phyloP scores from a whole-genome alignment of 2,329 filamentous ascomycete species.

The Hypoxylon sp. region DNA sequence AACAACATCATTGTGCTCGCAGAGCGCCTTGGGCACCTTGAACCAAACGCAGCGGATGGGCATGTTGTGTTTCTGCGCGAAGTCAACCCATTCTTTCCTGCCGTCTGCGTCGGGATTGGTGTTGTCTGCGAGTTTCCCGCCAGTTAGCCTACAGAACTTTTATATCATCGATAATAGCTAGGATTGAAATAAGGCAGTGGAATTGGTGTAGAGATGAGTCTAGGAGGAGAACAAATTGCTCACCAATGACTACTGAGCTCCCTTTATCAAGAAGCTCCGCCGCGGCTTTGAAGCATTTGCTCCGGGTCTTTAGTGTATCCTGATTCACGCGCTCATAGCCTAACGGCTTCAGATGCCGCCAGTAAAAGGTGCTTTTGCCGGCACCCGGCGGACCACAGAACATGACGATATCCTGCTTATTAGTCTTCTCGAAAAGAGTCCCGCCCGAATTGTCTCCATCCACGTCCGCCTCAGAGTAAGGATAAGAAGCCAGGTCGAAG shows the following conservation, averaged over 20 bases:
- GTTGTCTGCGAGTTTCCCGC: conserved; percentile 73
- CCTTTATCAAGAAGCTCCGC: conserved; percentile 73
- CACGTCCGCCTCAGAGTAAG: conserved; percentile 54
- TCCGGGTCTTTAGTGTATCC: conserved; percentile 82
- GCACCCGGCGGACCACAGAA: conserved; percentile 91
- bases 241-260: conserved; percentile 82
- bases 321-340: conserved; percentile 91
- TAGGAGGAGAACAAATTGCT: conserved; percentile 2
- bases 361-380: conserved; percentile 93
- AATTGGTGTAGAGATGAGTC: background rate
- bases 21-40: conserved; percentile 76
- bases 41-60: conserved; percentile 91
- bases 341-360: conserved; percentile 79
- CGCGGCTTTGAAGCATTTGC: conserved; percentile 80
- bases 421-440: conserved; percentile 70
- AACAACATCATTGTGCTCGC: conserved; percentile 89
- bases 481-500: conserved; percentile 77
- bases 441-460: conserved; percentile 36
- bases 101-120: conserved; percentile 90
- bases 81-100: conserved; percentile 80
- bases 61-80: conserved; percentile 78
- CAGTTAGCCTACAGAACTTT: background rate
- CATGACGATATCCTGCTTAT: conserved; percentile 80
- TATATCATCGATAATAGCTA: background rate
- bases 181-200: conserved; percentile 4